Base-by-base conservation (phyloP, 345 rosid species). In the Lepidium sativum region DNA sequence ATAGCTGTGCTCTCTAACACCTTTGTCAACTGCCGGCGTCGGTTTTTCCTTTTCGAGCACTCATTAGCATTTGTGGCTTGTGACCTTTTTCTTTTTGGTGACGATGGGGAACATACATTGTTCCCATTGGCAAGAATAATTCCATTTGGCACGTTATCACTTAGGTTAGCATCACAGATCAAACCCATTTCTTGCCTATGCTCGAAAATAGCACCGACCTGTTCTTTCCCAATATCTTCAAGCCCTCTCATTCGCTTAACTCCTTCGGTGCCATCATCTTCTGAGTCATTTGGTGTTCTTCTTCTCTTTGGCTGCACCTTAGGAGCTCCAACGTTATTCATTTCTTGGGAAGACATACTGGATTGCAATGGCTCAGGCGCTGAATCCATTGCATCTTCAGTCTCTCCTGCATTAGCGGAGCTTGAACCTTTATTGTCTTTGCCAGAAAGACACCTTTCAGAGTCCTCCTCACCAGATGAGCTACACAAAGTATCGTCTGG, bases 221-320 rank as follows among this genome's bases (percentile, higher is more conserved):
- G 84, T 33, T 45, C 81, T 68, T 71, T 86, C 17, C 92, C 97
- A 49, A 95, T 78, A 80, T 95, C 98, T 80, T 82, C 91, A 61
- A 88, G 96, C 57, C 98, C 99, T 84, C 91, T 88, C 99, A 95
- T 95, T 1, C 99, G 88, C 85, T 88, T 88, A 65, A 68, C 81
- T 60, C 96, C 90, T 81, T 83, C 98, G 41, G 80, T 83, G 65
- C 99, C 99, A 81, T 94, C 99, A 78, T 88, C 99, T 81, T 88
- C 98, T 0, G 96, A 95, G 76, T 88, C 97, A 78, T 88, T 95
- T 13, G 96, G 95, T n/a, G 95, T 95, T 79, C 81, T 85, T 78
- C 96, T 88, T 70, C 95, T 86, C 84, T 76, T 83, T 62, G 87
- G 41, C 58, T 74, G 86, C 75, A 71, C 75, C 80, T 81, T 88